Conservation (phyloP, 768 basidiomycete species). For the Hortiboletus campestris region DNA sequence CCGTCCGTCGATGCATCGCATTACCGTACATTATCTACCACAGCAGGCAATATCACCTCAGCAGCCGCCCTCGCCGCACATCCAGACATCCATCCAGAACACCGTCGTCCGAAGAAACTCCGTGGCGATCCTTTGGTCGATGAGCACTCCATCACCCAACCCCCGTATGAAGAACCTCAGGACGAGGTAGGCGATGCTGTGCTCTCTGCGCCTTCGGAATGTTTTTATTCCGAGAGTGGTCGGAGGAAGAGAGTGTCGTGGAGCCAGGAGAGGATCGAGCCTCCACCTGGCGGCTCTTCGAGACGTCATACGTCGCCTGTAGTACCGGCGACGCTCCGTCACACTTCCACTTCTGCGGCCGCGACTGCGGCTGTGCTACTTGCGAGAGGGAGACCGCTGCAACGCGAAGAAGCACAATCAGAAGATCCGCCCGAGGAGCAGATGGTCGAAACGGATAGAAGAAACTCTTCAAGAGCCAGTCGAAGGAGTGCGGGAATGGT, state of each 20-base stretch:
- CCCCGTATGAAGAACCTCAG: slow-evolving; percentile 24
- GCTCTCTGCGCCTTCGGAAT: slow-evolving; percentile 61
- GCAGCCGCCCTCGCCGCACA: slow-evolving; percentile 70
- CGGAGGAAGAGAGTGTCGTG: slow-evolving; percentile 61
- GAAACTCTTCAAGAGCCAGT: slow-evolving; percentile 59
- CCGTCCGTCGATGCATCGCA: slow-evolving; percentile 55
- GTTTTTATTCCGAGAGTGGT: slow-evolving; percentile 73
- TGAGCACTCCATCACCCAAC: slow-evolving; percentile 11
- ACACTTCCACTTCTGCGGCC: slow-evolving; percentile 19
- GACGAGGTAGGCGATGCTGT: slow-evolving; percentile 52
- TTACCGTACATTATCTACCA: slow-evolving; percentile 66
- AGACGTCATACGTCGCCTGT: slow-evolving; percentile 35
- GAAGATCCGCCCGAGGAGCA: slow-evolving; percentile 22
- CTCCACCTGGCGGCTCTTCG: slow-evolving; percentile 40
- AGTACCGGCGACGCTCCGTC: slow-evolving; percentile 31
- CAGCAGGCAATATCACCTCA: slow-evolving; percentile 70
- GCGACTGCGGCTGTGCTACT: slow-evolving; percentile 18
- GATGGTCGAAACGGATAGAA: slow-evolving; percentile 21
- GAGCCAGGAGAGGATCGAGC: slow-evolving; percentile 68
- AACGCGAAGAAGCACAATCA: slow-evolving; percentile 37
- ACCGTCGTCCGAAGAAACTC: slow-evolving; percentile 32
- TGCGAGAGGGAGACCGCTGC: slow-evolving; percentile 46
- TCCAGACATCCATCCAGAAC: slow-evolving; percentile 46
- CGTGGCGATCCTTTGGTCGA: slow-evolving; percentile 24
- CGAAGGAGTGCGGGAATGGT: slow-evolving; percentile 75